phyloP scores from a whole-genome alignment of 2,329 filamentous ascomycete genomes.

The Epichloe gansuensis region DNA sequence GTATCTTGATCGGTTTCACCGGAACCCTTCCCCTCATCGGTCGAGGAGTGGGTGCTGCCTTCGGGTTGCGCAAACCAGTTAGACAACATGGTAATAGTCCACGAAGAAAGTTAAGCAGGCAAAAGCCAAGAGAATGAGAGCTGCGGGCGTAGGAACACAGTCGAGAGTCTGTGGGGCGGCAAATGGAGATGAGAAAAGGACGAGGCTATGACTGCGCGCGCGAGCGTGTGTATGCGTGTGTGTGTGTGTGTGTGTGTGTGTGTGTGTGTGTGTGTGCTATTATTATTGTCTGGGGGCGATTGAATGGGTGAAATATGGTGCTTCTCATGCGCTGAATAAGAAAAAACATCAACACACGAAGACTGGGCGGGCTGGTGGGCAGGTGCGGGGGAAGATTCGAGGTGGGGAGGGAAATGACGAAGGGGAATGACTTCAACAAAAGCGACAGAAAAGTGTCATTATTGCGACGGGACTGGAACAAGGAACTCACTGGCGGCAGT shows the following conservation, averaged over 20 bases:
- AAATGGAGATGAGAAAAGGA: not conserved
- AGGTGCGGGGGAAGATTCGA: not conserved
- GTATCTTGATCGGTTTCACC: slow-evolving; percentile 53
- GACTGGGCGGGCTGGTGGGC: not conserved
- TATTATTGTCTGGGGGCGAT: no score
- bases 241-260: not conserved
- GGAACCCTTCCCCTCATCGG: slow-evolving; percentile 35
- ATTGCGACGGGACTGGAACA: not conserved
- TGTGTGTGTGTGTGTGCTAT: no score
- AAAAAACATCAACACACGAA: not conserved
- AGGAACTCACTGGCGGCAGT: slow-evolving; percentile 14
- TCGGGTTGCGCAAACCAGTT: slow-evolving; percentile 27
- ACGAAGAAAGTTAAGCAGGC: slow-evolving; percentile 8
- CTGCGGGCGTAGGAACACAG: not conserved
- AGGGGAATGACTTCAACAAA: not conserved
- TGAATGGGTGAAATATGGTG: not conserved
- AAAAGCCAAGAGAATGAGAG: not conserved
- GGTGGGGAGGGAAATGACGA: not conserved
- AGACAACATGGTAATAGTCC: slow-evolving; percentile 27
- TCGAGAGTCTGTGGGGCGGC: not conserved
- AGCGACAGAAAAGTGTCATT: not conserved
- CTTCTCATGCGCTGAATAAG: not conserved
- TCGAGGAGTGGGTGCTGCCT: slow-evolving; percentile 42
- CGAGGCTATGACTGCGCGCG: not conserved
- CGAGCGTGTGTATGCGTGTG: not conserved